Evolutionary conservation across 176 grass and related monocot genomes (phyloP).

Genomic region (Eragrostis curvula): DNA sequence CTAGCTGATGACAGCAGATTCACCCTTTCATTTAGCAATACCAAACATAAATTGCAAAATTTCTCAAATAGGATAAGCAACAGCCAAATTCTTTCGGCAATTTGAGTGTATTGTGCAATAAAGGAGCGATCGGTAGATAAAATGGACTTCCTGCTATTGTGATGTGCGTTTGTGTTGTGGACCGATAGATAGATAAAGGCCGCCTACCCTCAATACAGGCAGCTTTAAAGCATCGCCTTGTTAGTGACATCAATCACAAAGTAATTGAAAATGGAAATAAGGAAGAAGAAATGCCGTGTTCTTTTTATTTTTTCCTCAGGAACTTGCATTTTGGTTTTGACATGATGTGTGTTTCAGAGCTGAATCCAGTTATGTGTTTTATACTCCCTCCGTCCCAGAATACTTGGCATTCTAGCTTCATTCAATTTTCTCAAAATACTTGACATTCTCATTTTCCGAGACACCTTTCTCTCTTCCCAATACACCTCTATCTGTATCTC

Average conservation of each 20-base stretch:
- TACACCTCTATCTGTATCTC: too few species aligned
- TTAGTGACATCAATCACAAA: background rate
- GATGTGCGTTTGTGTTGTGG: background rate
- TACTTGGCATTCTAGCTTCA: too few species aligned
- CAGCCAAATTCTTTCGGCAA: background rate
- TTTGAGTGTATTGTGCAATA: background rate
- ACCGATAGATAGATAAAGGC: background rate
- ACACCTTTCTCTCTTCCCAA: too few species aligned
- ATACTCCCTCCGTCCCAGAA: too few species aligned
- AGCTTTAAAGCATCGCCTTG: background rate
- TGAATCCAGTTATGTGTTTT: background rate
- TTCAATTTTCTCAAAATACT: too few species aligned
- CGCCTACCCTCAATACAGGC: background rate
- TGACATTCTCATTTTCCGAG: too few species aligned
- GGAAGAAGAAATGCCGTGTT: background rate
- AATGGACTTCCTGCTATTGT: background rate
- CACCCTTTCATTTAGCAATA: background rate
- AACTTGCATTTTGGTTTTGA: background rate
- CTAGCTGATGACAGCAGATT: background rate
- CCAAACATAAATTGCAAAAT: background rate
- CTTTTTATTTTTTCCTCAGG: background rate
- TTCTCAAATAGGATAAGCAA: background rate
- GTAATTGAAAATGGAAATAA: too few species aligned
- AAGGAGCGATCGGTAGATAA: background rate
- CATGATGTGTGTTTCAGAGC: background rate